A percentile compares a stretch with the other conserved stretches of the same genome.
These are phyloP conservation scores for Xylariaceae sp. DNA, from an alignment of 2,329 filamentous ascomycete species.

Conservation along the genomic window DNA sequence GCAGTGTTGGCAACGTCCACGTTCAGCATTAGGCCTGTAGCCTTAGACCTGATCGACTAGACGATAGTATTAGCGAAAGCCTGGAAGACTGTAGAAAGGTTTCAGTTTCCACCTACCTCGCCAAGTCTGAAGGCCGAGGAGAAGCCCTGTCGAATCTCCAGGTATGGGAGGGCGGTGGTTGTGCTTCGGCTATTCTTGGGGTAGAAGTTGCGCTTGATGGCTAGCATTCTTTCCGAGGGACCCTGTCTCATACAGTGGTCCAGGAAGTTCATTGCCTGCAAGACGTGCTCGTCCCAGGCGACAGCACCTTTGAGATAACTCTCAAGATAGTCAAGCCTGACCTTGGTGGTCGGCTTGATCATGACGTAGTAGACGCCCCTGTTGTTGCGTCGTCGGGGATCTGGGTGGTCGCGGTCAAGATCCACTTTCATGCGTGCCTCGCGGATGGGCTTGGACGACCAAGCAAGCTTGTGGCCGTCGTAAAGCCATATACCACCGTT, in stretches of 20 bases:
- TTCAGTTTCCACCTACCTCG: conserved; percentile 41
- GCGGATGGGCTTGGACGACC: conserved; percentile 54
- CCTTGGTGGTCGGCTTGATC: conserved; percentile 62
- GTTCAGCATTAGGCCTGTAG: conserved; percentile 73
- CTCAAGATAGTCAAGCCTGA: conserved; percentile 66
- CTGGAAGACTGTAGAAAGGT: conserved; percentile 6
- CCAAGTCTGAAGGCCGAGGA: conserved; percentile 82
- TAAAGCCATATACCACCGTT: conserved; percentile 62
- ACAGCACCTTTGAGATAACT: conserved; percentile 62
- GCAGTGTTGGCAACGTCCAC: conserved; percentile 88
- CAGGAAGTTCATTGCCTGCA: conserved; percentile 84
- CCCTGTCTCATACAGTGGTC: conserved; percentile 83
- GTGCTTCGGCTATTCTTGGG: conserved; percentile 46
- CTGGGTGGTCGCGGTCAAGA: conserved; percentile 52
- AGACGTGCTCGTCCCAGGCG: conserved; percentile 62
- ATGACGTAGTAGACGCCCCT: conserved; percentile 55
- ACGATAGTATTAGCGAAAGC: conserved; percentile 4
- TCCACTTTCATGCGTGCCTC: conserved; percentile 63
- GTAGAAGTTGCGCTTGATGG: conserved; percentile 85
- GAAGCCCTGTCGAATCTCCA: conserved; percentile 74
- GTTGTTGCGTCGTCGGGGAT: conserved; percentile 21
- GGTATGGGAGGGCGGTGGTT: conserved; percentile 66
- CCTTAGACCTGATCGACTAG: conserved; percentile 40
- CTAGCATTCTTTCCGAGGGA: conserved; percentile 65
- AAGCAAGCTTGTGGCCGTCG: conserved; percentile 83